Conservation (phyloP, 2,329 filamentous ascomycete species). For the Colletotrichum cordylinicola region DNA sequence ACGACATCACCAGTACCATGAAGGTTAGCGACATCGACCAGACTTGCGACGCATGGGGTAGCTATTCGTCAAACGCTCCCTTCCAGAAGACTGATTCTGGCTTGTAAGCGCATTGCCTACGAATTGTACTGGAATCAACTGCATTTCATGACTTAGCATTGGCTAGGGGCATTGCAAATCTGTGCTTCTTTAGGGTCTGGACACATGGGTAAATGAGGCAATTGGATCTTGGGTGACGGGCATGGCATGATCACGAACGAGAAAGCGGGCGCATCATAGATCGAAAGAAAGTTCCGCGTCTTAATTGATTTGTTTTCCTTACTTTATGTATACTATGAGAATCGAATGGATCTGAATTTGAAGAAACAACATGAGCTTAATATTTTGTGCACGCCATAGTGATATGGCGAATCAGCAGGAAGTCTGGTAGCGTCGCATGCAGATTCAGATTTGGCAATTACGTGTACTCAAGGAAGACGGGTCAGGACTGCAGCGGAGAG, state of each 20-base stretch:
- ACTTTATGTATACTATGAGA: background rate
- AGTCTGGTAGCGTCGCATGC: background rate
- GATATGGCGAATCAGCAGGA: background rate
- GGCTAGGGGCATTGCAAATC: background rate
- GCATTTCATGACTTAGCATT: background rate
- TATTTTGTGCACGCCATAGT: background rate
- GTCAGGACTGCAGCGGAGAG: background rate
- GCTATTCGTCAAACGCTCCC: background rate
- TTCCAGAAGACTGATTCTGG: slow-evolving; percentile 8
- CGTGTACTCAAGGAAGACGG: background rate
- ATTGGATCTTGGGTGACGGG: background rate
- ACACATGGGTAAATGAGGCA: background rate
- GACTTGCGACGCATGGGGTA: background rate
- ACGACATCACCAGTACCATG: slow-evolving; percentile 17
- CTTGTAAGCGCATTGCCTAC: background rate
- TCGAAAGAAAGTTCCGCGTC: background rate
- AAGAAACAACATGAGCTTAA: background rate
- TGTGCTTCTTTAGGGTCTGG: background rate
- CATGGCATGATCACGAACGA: background rate
- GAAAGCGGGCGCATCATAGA: slow-evolving; percentile 14
- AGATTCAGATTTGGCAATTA: background rate
- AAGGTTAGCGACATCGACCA: background rate
- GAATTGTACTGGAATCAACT: background rate
- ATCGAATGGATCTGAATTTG: background rate
- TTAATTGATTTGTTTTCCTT: background rate